Conservation (phyloP, 352 stramenopile species). For the Blastocystis sp. region DNA sequence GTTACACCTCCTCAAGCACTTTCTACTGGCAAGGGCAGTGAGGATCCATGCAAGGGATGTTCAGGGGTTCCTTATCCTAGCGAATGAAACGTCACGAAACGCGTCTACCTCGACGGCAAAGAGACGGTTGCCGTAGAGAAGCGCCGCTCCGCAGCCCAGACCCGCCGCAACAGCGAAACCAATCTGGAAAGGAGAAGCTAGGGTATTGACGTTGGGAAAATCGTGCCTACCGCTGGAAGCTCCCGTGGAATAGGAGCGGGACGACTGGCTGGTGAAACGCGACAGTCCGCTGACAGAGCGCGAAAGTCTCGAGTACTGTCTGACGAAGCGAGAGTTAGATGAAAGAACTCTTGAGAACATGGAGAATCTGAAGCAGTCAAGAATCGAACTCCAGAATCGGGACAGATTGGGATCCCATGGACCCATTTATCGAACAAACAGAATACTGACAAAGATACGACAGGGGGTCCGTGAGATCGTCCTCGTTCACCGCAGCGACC, state of each 20-base stretch:
- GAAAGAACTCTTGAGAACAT: neutral
- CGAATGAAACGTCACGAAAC: too few relatives aligned
- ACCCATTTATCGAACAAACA: too few relatives aligned
- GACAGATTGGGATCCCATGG: too few relatives aligned
- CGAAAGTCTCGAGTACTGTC: neutral
- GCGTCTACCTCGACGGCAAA: constrained; percentile 2
- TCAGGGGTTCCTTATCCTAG: constrained; percentile 13
- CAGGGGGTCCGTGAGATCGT: neutral
- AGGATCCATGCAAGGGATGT: neutral
- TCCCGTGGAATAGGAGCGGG: constrained; percentile 27
- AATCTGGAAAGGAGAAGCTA: constrained; percentile 34
- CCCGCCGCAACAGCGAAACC: constrained; percentile 37
- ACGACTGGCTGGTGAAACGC: neutral
- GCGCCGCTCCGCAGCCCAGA: constrained; percentile 19
- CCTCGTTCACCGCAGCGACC: neutral
- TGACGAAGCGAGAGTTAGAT: neutral
- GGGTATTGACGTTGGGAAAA: neutral
- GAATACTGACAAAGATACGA: constrained; percentile 9
- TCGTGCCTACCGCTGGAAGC: neutral
- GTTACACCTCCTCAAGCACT: neutral
- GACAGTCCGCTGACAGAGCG: neutral
- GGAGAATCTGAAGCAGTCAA: too few relatives aligned
- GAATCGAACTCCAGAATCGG: too few relatives aligned
- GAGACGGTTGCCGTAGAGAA: constrained; percentile 38
- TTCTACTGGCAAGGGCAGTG: constrained; percentile 32